phyloP scores from a whole-genome alignment of 257 asterid genomes.

The Solanum sejunctum region DNA sequence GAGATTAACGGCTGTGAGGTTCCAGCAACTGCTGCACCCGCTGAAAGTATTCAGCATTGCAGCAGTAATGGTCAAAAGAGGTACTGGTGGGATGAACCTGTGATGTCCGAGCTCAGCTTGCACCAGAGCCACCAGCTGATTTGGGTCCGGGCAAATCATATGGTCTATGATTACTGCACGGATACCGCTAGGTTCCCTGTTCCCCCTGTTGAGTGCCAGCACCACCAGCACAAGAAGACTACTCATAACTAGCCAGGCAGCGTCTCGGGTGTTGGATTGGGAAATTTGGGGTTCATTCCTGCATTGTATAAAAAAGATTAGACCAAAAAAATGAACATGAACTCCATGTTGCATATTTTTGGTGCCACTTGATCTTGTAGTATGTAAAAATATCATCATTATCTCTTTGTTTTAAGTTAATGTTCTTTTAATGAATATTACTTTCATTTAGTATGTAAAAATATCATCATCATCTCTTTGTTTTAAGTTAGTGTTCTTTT shows the following conservation, averaged over 20 bases:
- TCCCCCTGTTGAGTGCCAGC: constrained; percentile 62
- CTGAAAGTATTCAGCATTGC: constrained; percentile 36
- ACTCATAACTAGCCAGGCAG: neutral
- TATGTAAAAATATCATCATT: neutral
- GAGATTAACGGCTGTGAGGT: constrained; percentile 51
- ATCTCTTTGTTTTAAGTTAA: neutral
- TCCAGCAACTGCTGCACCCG: constrained; percentile 30
- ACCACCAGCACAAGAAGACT: constrained; percentile 41
- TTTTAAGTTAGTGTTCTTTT: neutral
- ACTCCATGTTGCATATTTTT: constrained; percentile 13
- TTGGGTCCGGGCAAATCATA: constrained; percentile 79
- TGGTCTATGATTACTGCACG: constrained; percentile 68
- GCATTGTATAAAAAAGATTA: constrained; percentile 1
- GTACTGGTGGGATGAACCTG: constrained; percentile 79
- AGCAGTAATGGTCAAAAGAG: constrained; percentile 25
- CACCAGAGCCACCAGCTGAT: constrained; percentile 86
- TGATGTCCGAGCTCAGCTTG: constrained; percentile 43
- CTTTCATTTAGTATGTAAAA: constrained; percentile 6
- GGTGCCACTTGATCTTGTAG: neutral
- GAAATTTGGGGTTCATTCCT: neutral
- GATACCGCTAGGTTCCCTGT: constrained; percentile 57
- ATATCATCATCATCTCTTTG: neutral
- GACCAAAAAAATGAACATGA: neutral
- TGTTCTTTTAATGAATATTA: neutral
- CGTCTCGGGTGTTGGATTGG: neutral